A percentile compares a stretch with the other conserved stretches of the same genome.
Conservation (phyloP, 352 stramenopile species). For the Phytopythium vexans region DNA sequence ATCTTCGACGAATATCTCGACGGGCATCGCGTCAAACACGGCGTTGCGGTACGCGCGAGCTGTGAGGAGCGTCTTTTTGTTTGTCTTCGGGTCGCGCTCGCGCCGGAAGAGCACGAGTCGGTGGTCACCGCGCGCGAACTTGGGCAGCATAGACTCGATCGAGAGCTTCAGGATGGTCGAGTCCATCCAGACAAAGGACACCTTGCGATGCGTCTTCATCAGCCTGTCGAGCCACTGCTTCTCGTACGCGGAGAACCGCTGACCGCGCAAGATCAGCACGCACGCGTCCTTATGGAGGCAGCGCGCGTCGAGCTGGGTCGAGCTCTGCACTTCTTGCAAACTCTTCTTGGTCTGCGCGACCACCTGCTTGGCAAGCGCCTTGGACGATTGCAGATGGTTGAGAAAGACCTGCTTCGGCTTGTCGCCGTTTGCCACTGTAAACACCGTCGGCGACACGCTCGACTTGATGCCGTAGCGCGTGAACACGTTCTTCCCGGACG, state of each 20-base stretch:
- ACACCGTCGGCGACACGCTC: constrained; percentile 66
- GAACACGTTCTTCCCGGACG: constrained; percentile 54
- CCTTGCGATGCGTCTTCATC: constrained; percentile 46
- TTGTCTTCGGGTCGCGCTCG: constrained; percentile 22
- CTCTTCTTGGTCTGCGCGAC: constrained; percentile 52
- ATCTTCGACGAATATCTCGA: constrained; percentile 57
- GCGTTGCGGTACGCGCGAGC: constrained; percentile 56
- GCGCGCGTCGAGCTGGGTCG: constrained; percentile 56
- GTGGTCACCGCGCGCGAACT: constrained; percentile 37
- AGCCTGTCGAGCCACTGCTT: constrained; percentile 70
- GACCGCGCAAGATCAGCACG: constrained; percentile 61
- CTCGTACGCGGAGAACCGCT: constrained; percentile 57
- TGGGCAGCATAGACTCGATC: constrained; percentile 57
- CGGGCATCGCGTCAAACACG: constrained; percentile 52
- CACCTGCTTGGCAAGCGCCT: constrained; percentile 52
- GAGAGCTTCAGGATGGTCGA: constrained; percentile 60
- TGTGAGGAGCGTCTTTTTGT: constrained; percentile 33
- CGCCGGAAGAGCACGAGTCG: constrained; percentile 70
- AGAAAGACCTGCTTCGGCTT: constrained; percentile 60
- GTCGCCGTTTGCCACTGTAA: constrained; percentile 75
- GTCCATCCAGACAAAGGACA: constrained; percentile 76
- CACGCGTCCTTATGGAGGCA: constrained; percentile 63
- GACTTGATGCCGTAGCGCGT: constrained; percentile 57
- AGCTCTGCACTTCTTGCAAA: constrained; percentile 58
- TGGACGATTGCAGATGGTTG: constrained; percentile 44